Conservation (phyloP, 2,329 filamentous ascomycete species). For the Talaromyces sp. region DNA sequence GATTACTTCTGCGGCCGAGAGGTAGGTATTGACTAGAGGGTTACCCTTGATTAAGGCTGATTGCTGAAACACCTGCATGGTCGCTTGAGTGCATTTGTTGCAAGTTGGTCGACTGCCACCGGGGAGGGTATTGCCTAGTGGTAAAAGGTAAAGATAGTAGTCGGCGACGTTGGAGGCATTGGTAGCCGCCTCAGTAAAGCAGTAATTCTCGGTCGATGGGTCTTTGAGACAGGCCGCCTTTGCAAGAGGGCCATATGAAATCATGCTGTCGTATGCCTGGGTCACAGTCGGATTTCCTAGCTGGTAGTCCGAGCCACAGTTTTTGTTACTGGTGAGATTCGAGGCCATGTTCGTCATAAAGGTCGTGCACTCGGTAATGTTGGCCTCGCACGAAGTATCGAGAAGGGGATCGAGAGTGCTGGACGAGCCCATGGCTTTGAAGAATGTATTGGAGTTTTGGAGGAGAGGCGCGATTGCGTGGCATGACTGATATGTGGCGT, state of each 20-base stretch:
- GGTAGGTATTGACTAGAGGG: slow-evolving; percentile 65
- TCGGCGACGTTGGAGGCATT: slow-evolving; percentile 66
- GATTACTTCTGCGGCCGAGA: slow-evolving; percentile 64
- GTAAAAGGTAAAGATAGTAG: slow-evolving; percentile 78
- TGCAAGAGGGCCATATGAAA: slow-evolving; percentile 73
- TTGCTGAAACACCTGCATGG: slow-evolving; percentile 73
- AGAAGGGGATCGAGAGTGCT: slow-evolving; percentile 70
- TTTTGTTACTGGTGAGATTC: slow-evolving; percentile 55
- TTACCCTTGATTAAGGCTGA: slow-evolving; percentile 62
- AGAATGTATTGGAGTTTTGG: slow-evolving; percentile 79
- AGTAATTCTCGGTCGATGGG: slow-evolving; percentile 60
- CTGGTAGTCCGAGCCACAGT: slow-evolving; percentile 68
- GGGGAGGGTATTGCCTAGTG: slow-evolving; percentile 68
- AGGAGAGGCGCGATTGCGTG: slow-evolving; percentile 80
- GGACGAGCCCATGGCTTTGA: slow-evolving; percentile 67
- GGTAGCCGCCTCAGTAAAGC: slow-evolving; percentile 77
- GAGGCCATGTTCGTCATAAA: slow-evolving; percentile 62
- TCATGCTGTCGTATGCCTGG: slow-evolving; percentile 69
- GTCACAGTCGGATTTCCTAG: slow-evolving; percentile 64
- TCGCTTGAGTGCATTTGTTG: slow-evolving; percentile 67
- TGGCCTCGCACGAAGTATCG: slow-evolving; percentile 68
- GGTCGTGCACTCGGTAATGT: slow-evolving; percentile 59
- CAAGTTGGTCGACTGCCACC: slow-evolving; percentile 66
- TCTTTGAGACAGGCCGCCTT: slow-evolving; percentile 73
- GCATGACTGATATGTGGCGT: slow-evolving; percentile 65